Conservation (phyloP, 2,329 filamentous ascomycete genomes). For the Neophaeococcomyces aloes region DNA sequence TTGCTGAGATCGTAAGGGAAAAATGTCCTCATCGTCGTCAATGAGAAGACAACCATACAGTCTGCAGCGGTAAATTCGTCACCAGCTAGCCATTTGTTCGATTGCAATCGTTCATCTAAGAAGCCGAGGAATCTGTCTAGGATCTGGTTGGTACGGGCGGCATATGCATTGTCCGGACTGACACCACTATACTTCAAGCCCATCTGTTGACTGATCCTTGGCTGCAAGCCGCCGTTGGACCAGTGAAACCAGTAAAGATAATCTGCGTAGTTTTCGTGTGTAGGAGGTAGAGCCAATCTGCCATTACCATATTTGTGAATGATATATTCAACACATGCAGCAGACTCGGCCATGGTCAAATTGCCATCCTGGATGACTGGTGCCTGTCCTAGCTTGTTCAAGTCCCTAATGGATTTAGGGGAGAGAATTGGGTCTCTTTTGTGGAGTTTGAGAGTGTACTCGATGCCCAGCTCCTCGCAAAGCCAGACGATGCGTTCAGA, state of each 20-base stretch:
- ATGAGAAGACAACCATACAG: slow-evolving; percentile 50
- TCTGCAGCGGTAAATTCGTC: slow-evolving; percentile 55
- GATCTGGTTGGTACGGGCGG: slow-evolving; percentile 26
- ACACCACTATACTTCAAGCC: neutral
- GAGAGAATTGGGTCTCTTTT: slow-evolving; percentile 36
- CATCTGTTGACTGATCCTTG: slow-evolving; percentile 31
- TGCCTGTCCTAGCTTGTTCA: slow-evolving; percentile 45
- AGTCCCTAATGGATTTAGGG: slow-evolving; percentile 31
- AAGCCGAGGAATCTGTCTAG: slow-evolving; percentile 32
- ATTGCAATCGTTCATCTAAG: slow-evolving; percentile 40
- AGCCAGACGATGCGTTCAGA: slow-evolving; percentile 56
- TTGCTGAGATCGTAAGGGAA: slow-evolving; percentile 32
- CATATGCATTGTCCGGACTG: slow-evolving; percentile 22
- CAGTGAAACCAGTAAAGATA: slow-evolving; percentile 59
- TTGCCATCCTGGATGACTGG: slow-evolving; percentile 50
- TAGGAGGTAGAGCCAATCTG: slow-evolving; percentile 37
- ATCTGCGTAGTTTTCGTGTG: slow-evolving; percentile 43
- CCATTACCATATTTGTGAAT: slow-evolving; percentile 43
- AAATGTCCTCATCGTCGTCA: slow-evolving; percentile 53
- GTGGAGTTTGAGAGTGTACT: slow-evolving; percentile 43
- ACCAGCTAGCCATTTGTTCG: slow-evolving; percentile 50
- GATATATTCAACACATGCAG: slow-evolving; percentile 54
- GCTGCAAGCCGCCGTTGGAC: slow-evolving; percentile 38
- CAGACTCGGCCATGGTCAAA: slow-evolving; percentile 45
- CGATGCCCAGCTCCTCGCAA: slow-evolving; percentile 51